Evolutionary conservation across 306 rosid species (phyloP).

Genomic region (Begonia peltatifolia): DNA sequence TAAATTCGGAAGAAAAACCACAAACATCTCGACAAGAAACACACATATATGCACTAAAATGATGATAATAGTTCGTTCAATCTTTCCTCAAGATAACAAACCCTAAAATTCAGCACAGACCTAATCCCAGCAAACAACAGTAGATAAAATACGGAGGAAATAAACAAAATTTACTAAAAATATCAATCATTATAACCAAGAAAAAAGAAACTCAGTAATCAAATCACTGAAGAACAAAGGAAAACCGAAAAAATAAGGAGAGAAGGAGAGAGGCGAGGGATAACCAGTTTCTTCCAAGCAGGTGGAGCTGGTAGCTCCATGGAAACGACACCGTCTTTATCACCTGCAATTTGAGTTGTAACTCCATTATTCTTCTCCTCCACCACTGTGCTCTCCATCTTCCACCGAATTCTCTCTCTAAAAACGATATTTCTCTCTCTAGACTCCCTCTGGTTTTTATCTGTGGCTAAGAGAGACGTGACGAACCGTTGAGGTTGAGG

Average conservation of each 20-base stretch:
- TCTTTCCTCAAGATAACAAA: not conserved
- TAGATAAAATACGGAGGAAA: not conserved
- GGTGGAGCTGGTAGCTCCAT: slow-evolving; percentile 74
- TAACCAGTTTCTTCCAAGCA: slow-evolving; percentile 85
- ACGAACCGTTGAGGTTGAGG: not conserved
- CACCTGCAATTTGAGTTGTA: slow-evolving; percentile 15
- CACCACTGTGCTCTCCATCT: slow-evolving; percentile 4
- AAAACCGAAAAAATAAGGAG: slow-evolving; percentile 1
- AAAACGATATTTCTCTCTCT: not conserved
- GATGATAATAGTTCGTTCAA: no score
- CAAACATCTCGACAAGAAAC: no score
- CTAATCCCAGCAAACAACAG: not conserved
- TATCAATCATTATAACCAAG: not conserved
- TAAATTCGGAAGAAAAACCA: no score
- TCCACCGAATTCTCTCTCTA: not conserved
- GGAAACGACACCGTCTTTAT: slow-evolving; percentile 38
- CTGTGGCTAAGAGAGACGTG: not conserved
- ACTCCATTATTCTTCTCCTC: not conserved
- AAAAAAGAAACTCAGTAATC: not conserved
- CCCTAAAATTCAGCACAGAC: not conserved
- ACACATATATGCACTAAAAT: no score
- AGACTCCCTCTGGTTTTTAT: not conserved
- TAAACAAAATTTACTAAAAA: not conserved
- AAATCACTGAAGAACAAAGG: not conserved
- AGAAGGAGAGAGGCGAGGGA: slow-evolving; percentile 9